Percentiles rank a stretch among this genome's conserved stretches.
These are phyloP conservation scores for Millerozyma acaciae DNA, from an alignment of 805 yeast species.

Conservation along the genomic window DNA sequence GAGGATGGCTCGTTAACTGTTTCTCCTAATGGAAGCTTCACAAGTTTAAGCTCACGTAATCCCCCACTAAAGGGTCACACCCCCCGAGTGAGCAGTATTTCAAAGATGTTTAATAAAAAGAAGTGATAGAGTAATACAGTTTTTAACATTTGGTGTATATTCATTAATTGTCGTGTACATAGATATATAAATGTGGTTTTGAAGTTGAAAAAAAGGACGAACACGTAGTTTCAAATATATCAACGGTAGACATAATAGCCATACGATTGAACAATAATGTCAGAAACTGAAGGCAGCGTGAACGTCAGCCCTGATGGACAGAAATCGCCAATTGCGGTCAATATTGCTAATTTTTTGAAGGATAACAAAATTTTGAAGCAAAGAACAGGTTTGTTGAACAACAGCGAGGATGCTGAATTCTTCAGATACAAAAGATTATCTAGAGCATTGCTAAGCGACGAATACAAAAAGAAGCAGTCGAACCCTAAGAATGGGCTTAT, in stretches of 20 bases:
- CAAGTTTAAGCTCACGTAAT: neutral
- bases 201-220: conserved; percentile 1
- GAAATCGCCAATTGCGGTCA: conserved; percentile 52
- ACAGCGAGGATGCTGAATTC: conserved; percentile 67
- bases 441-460: conserved; percentile 72
- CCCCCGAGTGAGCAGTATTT: neutral
- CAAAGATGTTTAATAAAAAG: conserved; percentile 2
- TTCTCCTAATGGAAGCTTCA: neutral
- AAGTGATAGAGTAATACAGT: conserved; percentile 1
- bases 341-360: conserved; percentile 69
- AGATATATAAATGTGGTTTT: too few species aligned
- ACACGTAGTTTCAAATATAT: neutral
- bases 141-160: too few species aligned
- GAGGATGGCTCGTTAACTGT: too few species aligned
- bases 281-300: conserved; percentile 3
- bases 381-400: conserved; percentile 74
- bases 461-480: conserved; percentile 53
- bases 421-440: conserved; percentile 82
- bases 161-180: too few species aligned
- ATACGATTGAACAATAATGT: conserved; percentile 1
- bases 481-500: conserved; percentile 43
- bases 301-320: conserved; percentile 15
- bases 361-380: conserved; percentile 66
- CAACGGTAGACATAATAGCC: neutral
- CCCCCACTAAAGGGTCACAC: neutral